A percentile compares a stretch with the other conserved stretches of the same genome.
These are phyloP conservation scores for Euphorbia schlechtendalii DNA, from an alignment of 441 rosid species.

Conservation along the genomic window DNA sequence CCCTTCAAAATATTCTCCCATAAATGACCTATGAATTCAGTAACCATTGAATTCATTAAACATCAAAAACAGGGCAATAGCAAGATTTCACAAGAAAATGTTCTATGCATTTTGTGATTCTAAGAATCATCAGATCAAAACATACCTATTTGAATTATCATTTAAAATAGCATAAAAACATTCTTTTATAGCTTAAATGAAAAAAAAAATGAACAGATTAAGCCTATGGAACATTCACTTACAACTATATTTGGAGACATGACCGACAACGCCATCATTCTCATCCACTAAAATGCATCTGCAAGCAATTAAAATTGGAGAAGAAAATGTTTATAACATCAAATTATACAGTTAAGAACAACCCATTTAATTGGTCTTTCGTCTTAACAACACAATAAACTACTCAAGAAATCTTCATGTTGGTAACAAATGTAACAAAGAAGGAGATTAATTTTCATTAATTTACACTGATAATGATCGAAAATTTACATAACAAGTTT, in stretches of 20 bases:
- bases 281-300: slow-evolving; percentile 98
- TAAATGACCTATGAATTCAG: slow-evolving; percentile 66
- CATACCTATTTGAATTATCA: not conserved
- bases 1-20: slow-evolving; percentile 89
- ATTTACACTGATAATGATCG: too few relatives aligned
- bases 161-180: not conserved
- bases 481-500: not conserved
- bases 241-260: slow-evolving; percentile 85
- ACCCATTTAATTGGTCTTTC: not conserved
- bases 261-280: slow-evolving; percentile 74
- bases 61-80: not conserved
- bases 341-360: not conserved
- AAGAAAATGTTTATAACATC: not conserved
- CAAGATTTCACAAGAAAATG: not conserved
- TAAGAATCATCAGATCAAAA: not conserved
- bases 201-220: not conserved
- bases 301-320: slow-evolving; percentile 23
- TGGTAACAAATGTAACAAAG: too few relatives aligned
- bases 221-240: slow-evolving; percentile 22
- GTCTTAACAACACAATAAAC: not conserved
- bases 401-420: too few relatives aligned
- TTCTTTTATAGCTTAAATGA: not conserved
- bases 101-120: not conserved
- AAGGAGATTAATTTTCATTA: too few relatives aligned
- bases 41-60: not conserved